A percentile compares a stretch with the other conserved stretches of the same genome.
Evolutionary conservation across 163 green algal genomes (phyloP).

Genomic region (Picocystis sp.): DNA sequence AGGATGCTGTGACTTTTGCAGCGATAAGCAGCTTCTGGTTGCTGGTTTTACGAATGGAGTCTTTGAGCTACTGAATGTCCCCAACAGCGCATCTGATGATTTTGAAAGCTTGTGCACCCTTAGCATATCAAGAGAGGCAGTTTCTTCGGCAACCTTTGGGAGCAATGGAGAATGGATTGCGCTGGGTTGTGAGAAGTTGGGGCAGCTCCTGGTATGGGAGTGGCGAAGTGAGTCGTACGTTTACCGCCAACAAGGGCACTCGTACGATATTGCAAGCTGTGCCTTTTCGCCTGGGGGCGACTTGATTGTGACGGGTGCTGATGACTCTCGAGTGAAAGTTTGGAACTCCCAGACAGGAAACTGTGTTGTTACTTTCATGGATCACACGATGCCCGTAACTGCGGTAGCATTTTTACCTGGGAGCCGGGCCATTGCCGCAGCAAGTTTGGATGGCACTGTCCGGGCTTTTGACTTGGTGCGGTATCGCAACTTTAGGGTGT

Average conservation of each 20-base stretch:
- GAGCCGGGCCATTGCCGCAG: slow-evolving; percentile 49
- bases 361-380: slow-evolving; percentile 86
- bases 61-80: slow-evolving; percentile 80
- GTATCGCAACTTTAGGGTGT: slow-evolving; percentile 92
- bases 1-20: slow-evolving; percentile 46
- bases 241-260: slow-evolving; percentile 18
- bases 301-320: slow-evolving; percentile 60
- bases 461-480: slow-evolving; percentile 74
- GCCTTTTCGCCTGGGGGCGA: slow-evolving; percentile 49
- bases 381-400: slow-evolving; percentile 74
- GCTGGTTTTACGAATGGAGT: slow-evolving; percentile 66
- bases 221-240: slow-evolving; percentile 83
- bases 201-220: slow-evolving; percentile 97
- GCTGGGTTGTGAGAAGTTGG: slow-evolving; percentile 51
- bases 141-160: slow-evolving; percentile 64
- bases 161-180: slow-evolving; percentile 80
- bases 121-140: slow-evolving; percentile 38
- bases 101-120: slow-evolving; percentile 58
- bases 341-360: slow-evolving; percentile 68
- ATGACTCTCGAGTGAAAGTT: slow-evolving; percentile 74
- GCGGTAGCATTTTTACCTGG: slow-evolving; percentile 44
- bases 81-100: slow-evolving; percentile 13
- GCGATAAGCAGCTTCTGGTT: slow-evolving; percentile 49
- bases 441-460: slow-evolving; percentile 82
- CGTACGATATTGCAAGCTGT: slow-evolving; percentile 1